phyloP scores from a whole-genome alignment of 225 moss, liverwort and hornwort species.

The Marchantia polymorpha region DNA sequence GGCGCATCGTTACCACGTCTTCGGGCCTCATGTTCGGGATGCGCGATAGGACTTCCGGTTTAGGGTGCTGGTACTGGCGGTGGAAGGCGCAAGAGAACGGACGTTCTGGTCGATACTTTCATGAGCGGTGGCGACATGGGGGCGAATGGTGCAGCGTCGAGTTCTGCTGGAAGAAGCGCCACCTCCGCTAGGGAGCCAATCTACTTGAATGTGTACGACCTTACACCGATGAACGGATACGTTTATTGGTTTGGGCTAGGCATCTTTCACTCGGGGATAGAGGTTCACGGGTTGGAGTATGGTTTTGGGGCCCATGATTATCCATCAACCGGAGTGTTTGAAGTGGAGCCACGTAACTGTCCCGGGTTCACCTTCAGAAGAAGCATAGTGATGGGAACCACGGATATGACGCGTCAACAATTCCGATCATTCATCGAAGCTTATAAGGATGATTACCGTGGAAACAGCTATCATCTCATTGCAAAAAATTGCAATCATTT shows the following conservation, averaged over 20 bases:
- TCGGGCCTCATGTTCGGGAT: neutral
- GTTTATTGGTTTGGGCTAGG: slow-evolving; percentile 87
- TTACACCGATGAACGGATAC: slow-evolving; percentile 87
- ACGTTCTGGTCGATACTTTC: slow-evolving; percentile 3
- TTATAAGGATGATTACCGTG: slow-evolving; percentile 77
- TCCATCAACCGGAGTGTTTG: slow-evolving; percentile 78
- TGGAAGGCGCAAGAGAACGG: slow-evolving; percentile 3
- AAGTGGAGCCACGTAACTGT: slow-evolving; percentile 74
- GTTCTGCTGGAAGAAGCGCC: slow-evolving; percentile 13
- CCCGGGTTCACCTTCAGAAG: slow-evolving; percentile 79
- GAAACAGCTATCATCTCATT: slow-evolving; percentile 82
- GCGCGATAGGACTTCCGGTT: slow-evolving; percentile 5
- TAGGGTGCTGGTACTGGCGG: neutral
- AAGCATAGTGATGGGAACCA: slow-evolving; percentile 56
- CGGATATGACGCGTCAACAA: slow-evolving; percentile 50
- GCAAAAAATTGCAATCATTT: slow-evolving; percentile 96
- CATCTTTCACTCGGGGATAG: slow-evolving; percentile 83
- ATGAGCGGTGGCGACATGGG: slow-evolving; percentile 8
- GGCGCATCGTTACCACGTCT: neutral
- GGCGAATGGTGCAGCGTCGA: neutral
- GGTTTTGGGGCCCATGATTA: slow-evolving; percentile 90
- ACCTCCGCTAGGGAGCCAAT: slow-evolving; percentile 35
- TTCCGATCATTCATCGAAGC: slow-evolving; percentile 76
- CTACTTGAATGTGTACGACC: slow-evolving; percentile 82
- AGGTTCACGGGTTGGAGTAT: slow-evolving; percentile 79